phyloP scores from a whole-genome alignment of 2,329 filamentous ascomycete genomes.

The Ceratocystis variospora region DNA sequence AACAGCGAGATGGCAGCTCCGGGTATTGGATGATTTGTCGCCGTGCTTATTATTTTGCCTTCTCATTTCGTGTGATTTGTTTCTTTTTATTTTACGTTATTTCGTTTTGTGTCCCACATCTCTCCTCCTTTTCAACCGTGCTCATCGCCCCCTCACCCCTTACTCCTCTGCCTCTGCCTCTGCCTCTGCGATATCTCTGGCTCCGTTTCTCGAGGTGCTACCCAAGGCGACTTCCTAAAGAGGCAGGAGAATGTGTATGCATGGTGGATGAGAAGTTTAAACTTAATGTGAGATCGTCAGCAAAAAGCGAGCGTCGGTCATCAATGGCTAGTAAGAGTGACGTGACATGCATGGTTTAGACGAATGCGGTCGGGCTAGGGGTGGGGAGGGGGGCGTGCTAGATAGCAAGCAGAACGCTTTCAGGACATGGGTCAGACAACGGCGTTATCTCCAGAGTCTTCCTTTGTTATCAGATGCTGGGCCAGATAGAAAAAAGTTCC shows the following conservation, averaged over 20 bases:
- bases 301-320: background rate
- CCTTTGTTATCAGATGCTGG: background rate
- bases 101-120: background rate
- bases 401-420: background rate
- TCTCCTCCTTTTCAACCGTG: background rate
- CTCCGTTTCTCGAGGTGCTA: background rate
- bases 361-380: background rate
- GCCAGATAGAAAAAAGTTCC: background rate
- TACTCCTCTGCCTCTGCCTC: background rate
- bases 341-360: background rate
- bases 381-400: background rate
- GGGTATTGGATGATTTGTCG: background rate
- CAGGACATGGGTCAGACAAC: background rate
- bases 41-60: too few species aligned
- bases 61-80: too few species aligned
- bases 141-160: background rate
- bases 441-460: background rate
- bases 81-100: too few species aligned
- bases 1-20: background rate
- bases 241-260: slow-evolving; percentile 14
- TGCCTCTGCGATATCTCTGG: background rate
- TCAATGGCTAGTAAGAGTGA: background rate
- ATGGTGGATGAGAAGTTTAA: background rate
- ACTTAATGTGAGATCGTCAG: background rate
- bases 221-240: slow-evolving; percentile 11